Evolutionary conservation across 2,329 filamentous ascomycete species (phyloP), one percentile per base, ranked within the genome.

Genomic region (Claviceps monticola): DNA sequence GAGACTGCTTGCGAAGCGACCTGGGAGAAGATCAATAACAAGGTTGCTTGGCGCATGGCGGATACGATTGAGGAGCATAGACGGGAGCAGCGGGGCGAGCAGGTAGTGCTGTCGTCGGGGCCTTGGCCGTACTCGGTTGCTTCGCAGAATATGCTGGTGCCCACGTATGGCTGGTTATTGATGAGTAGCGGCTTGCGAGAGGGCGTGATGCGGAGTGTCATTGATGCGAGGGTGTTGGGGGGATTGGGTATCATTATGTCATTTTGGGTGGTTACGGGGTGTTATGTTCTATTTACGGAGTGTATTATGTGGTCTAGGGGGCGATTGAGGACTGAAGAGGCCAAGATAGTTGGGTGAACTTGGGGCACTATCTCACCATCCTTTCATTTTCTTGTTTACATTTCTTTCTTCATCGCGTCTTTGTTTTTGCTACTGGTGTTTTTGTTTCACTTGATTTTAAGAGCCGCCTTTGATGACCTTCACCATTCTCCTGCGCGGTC

Each of bases 21-120:
- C 0, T 50, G 83, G 83, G 80, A 84, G 53, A 82, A 77, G 66
- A 83, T 86, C 64, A 83, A 84, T 66, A 83, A 83, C 58, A 78
- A 76, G 48, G 82, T 84, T 1, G 83, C 83, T 3, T 80, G 79
- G 74, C 74, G 78, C 53, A 78, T 86, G 67, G 68, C 73, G 3
- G 72, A 76, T 49, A 69, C 68, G n/a, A 75, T 79, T 48, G 68
- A 72, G 16, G 68, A 74, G 46, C 65, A 74, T 21, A 65, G 68
- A 47, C 61, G 57, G 26, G 68, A 69, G 51, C 54, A 57, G 50
- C 21, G 52, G 51, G 7, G 36, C 48, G 16, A 44, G 42, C 42
- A 43, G 16, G 26, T 11, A 3, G 26, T 9, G 26, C 3, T 29
- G 8, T 29, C 26, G 8, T 29, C 26, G 8, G 26, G 26, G 26